Evolutionary conservation across 139 green algal genomes (phyloP).

Genomic region (Coelastrella sp.): DNA sequence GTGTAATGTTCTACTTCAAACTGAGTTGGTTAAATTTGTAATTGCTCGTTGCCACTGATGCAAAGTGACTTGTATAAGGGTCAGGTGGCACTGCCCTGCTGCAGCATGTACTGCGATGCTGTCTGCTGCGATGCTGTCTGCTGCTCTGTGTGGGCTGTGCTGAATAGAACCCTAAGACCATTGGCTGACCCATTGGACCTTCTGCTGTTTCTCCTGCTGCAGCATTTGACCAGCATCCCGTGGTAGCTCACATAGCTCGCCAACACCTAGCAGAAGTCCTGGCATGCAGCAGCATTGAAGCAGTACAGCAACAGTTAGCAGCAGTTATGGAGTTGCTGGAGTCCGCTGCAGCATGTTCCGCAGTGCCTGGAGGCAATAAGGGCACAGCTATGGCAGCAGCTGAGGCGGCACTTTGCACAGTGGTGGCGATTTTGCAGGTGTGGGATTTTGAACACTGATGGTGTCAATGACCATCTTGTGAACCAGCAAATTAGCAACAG

Average conservation of each 20-base stretch:
- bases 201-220: neutral
- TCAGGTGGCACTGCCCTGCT: neutral
- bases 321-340: neutral
- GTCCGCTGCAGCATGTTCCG: neutral
- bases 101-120: slow-evolving; percentile 7
- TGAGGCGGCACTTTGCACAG: neutral
- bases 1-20: neutral
- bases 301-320: slow-evolving; percentile 1
- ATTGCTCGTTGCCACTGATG: neutral
- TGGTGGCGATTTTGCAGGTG: slow-evolving; percentile 27
- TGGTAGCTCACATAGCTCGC: slow-evolving; percentile 20
- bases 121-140: neutral
- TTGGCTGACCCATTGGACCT: too few species aligned
- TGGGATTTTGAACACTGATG: too few species aligned
- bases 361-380: neutral
- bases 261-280: slow-evolving; percentile 32
- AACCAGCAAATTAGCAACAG: too few species aligned
- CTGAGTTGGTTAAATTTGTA: neutral
- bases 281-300: neutral
- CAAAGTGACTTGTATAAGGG: neutral
- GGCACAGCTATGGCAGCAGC: neutral
- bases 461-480: too few species aligned
- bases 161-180: too few species aligned
- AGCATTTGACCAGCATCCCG: slow-evolving; percentile 7
- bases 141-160: neutral